Base-by-base conservation (phyloP, 495 filamentous ascomycete genomes). In the Thozetella sp. region DNA sequence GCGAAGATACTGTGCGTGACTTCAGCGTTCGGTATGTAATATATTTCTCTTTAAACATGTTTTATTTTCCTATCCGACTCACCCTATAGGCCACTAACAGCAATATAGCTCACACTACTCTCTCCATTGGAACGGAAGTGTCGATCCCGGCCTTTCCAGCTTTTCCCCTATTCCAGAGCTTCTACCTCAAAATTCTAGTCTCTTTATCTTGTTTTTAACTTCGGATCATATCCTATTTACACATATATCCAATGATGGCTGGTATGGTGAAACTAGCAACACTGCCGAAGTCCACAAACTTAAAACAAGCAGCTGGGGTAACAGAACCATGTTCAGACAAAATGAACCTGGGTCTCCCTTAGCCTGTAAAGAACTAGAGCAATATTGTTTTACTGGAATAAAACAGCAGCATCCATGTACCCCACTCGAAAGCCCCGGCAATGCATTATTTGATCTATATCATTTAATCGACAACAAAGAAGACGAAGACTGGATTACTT, bases 81-180 rank as follows among this genome's bases (percentile, higher is more conserved):
- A 15, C 6, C 15, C 15, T 37, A 37, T 15, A n/a, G 15, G 15
- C 30, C 15, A 37, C 30, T 37, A 37, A 37, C 30, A 15, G 15
- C 6, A 15, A 6, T 37, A 37, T 37, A 37, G 30, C 30, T 37
- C 6, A 6, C 30, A 37, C 6, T 37, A 37, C 15, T 37, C 30
- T 37, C 6, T 15, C 6, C 15, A 37, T 37, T 37, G 30, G 30
- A 37, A 37, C 15, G 6, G 30, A 37, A 37, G 15, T 37, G 15
- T 37, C 15, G 30, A 6, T 37, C 30, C 30, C 3, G 6, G n/a
- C 24, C 20, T 37, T 25, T 58, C 56, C 25, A 58, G 17, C 48
- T 52, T 52, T 26, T 22, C 23, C 12, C 46, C 48, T 6, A 52
- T 58, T 22, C 56, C 56, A 10, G 56, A 58, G 15, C 25, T 58